A percentile compares a stretch with the other conserved stretches of the same genome.
phyloP scores from a whole-genome alignment of 1,284 basidiomycete species.

The Sanghuangporus baumii region DNA sequence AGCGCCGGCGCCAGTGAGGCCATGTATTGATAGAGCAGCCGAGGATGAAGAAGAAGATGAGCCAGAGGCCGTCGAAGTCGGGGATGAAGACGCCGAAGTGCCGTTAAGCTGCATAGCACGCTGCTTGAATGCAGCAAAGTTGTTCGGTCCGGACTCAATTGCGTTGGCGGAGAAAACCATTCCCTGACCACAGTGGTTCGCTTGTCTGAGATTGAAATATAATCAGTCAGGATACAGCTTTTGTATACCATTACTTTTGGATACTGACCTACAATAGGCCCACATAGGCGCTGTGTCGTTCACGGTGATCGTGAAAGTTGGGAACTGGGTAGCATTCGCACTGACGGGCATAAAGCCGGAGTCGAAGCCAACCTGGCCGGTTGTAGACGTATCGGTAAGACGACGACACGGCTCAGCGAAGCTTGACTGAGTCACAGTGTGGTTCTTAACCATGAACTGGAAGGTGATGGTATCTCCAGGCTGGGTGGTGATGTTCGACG shows the following conservation, averaged over 20 bases:
- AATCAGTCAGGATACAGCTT: background rate
- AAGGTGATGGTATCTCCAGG: conserved; percentile 59
- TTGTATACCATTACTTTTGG: background rate
- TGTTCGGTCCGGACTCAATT: conserved; percentile 45
- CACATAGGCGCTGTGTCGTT: conserved; percentile 47
- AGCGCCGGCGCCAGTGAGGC: background rate
- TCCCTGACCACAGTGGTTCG: conserved; percentile 48
- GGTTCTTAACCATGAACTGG: conserved; percentile 43
- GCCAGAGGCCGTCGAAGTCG: conserved; percentile 1
- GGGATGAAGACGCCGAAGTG: conserved; percentile 24
- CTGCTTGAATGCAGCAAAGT: conserved; percentile 50
- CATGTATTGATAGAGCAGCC: conserved; percentile 1
- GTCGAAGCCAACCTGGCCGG: conserved; percentile 50
- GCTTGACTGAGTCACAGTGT: conserved; percentile 51
- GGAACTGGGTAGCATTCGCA: conserved; percentile 39
- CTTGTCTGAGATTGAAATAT: conserved; percentile 27
- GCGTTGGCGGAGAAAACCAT: conserved; percentile 68
- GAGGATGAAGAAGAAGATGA: background rate
- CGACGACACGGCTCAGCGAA: conserved; percentile 50
- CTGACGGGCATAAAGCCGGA: conserved; percentile 56
- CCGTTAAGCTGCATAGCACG: conserved; percentile 40
- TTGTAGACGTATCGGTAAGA: conserved; percentile 41
- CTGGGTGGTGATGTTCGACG: conserved; percentile 41
- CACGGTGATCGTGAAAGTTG: conserved; percentile 47
- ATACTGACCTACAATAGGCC: conserved; percentile 33